These are phyloP conservation scores for Podospora appendiculata DNA, from an alignment of 495 filamentous ascomycete genomes.

Conservation along the genomic window DNA sequence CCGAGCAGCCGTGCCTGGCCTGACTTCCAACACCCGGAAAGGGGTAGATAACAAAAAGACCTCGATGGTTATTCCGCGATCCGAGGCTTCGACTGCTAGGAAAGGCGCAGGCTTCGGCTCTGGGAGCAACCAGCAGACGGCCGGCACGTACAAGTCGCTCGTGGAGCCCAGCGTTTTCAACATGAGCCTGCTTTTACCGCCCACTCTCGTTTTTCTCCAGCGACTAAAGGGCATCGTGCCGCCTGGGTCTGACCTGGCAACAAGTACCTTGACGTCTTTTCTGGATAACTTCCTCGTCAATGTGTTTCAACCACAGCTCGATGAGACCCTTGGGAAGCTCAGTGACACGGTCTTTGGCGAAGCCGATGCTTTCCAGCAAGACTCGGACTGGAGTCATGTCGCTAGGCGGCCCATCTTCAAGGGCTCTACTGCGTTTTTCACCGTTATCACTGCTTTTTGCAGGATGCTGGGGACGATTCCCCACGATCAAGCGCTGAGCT, in stretches of 20 bases:
- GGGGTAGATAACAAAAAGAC: conserved; percentile 40
- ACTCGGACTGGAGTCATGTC: conserved; percentile 68
- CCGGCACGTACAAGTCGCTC: conserved; percentile 58
- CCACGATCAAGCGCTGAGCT: conserved; percentile 90
- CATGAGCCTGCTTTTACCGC: conserved; percentile 86
- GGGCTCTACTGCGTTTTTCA: conserved; percentile 83
- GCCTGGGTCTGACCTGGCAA: conserved; percentile 70
- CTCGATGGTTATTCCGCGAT: conserved; percentile 23
- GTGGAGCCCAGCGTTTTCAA: conserved; percentile 97
- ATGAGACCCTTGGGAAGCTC: conserved; percentile 88
- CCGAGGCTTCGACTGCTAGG: conserved; percentile 22
- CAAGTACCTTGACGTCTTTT: conserved; percentile 86
- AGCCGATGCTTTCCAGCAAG: conserved; percentile 78
- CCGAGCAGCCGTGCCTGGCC: conserved; percentile 79
- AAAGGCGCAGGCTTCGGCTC: conserved; percentile 20
- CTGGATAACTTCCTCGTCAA: conserved; percentile 97
- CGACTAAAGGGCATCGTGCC: conserved; percentile 89
- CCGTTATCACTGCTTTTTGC: conserved; percentile 81
- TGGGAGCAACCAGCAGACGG: conserved; percentile 33
- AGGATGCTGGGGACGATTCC: conserved; percentile 92
- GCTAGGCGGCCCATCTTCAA: conserved; percentile 85
- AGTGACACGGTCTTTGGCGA: conserved; percentile 77
- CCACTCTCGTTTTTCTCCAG: conserved; percentile 88
- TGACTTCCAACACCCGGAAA: conserved; percentile 72
- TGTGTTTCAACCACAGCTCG: conserved; percentile 92